Evolutionary conservation across 371 early-diverging fungal species (phyloP).

Genomic region (Apophysomyces elegans): DNA sequence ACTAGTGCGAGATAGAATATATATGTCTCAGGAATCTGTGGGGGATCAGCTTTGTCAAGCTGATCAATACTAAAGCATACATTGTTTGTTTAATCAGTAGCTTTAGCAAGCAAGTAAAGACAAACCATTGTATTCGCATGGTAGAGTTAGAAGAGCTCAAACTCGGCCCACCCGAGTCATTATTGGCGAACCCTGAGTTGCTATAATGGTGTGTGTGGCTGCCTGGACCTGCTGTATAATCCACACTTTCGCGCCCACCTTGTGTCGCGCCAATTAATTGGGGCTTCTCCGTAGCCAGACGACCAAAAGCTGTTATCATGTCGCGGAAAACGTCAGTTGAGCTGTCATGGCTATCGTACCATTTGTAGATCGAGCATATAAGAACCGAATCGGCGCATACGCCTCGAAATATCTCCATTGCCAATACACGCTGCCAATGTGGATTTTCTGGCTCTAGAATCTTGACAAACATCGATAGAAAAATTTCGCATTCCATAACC

Average conservation of each 20-base stretch:
- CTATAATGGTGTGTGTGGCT: constrained; percentile 12
- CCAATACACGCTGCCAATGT: constrained; percentile 87
- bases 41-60: constrained; percentile 92
- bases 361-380: constrained; percentile 68
- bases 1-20: constrained; percentile 77
- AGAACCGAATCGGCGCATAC: constrained; percentile 68
- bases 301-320: constrained; percentile 78
- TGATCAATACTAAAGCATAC: constrained; percentile 71
- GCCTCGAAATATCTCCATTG: constrained; percentile 83
- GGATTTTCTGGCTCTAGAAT: constrained; percentile 80
- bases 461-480: constrained; percentile 86
- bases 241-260: constrained; percentile 53
- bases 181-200: not conserved
- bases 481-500: constrained; percentile 92
- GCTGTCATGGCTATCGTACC: constrained; percentile 76
- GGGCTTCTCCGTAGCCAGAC: constrained; percentile 82
- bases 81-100: not conserved
- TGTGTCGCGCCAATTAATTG: constrained; percentile 63
- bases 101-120: not conserved
- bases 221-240: constrained; percentile 24
- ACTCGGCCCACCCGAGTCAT: constrained; percentile 22
- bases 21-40: constrained; percentile 86
- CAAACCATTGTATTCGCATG: constrained; percentile 78
- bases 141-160: constrained; percentile 58
- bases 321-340: constrained; percentile 82